These are phyloP conservation scores for Przewalskia tangutica DNA, from an alignment of 257 asterid species.

Conservation along the genomic window DNA sequence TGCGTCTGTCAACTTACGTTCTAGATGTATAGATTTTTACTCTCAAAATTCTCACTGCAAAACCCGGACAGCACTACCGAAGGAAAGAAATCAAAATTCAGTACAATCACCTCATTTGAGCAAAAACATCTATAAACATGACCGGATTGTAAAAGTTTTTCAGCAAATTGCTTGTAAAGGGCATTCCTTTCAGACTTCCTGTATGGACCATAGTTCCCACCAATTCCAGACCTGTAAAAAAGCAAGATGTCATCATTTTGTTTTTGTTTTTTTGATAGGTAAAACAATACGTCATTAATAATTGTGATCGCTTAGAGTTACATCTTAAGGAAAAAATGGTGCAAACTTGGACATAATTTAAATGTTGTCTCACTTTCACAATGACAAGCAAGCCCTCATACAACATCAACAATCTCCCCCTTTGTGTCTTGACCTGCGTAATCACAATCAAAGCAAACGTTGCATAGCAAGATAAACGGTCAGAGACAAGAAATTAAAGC, in stretches of 20 bases:
- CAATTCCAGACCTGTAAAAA: conserved; percentile 66
- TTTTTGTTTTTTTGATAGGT: neutral
- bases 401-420: too few relatives aligned
- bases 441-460: too few relatives aligned
- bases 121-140: conserved; percentile 93
- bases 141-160: conserved; percentile 63
- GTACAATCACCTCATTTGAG: conserved; percentile 51
- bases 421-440: too few relatives aligned
- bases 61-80: neutral
- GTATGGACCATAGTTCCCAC: conserved; percentile 84
- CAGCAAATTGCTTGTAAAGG: conserved; percentile 76
- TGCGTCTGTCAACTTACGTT: neutral
- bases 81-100: conserved; percentile 3
- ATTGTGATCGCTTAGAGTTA: neutral
- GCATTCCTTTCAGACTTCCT: conserved; percentile 88
- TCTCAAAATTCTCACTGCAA: neutral
- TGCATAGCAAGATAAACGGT: too few relatives aligned
- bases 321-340: neutral
- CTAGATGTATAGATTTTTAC: neutral
- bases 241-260: neutral
- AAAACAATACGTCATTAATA: neutral
- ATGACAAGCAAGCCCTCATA: too few relatives aligned
- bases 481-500: too few relatives aligned
- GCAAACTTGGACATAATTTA: neutral
- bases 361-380: neutral